phyloP scores from a whole-genome alignment of 2,329 filamentous ascomycete species.

The Clarireedia homoeocarpa region DNA sequence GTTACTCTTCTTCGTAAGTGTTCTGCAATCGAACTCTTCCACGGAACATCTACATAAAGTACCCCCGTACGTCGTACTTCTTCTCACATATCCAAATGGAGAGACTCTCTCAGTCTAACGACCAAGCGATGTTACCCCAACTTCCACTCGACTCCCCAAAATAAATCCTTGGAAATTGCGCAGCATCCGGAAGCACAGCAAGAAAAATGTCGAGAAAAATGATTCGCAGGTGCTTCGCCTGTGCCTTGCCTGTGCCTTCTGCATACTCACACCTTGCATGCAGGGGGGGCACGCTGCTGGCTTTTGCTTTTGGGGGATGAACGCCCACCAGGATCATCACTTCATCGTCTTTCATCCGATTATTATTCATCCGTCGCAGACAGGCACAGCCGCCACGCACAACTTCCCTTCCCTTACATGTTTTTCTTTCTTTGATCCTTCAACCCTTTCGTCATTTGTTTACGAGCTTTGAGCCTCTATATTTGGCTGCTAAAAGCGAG shows the following conservation, averaged over 20 bases:
- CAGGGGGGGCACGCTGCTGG: background rate
- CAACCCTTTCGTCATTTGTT: background rate
- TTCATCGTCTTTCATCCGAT: background rate
- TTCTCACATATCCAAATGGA: background rate
- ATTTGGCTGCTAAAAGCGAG: constrained; percentile 3
- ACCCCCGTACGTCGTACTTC: background rate
- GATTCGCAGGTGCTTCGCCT: background rate
- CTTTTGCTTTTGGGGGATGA: background rate
- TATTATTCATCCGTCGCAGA: constrained; percentile 5
- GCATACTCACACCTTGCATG: background rate
- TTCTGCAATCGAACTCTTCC: no score
- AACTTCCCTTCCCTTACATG: background rate
- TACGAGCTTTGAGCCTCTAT: constrained; percentile 6
- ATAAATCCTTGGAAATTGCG: background rate
- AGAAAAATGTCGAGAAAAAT: background rate
- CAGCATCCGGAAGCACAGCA: background rate
- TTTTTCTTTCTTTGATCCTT: constrained; percentile 5
- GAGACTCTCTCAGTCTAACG: background rate
- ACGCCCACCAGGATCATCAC: background rate
- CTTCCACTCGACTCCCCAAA: constrained; percentile 1
- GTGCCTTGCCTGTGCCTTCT: background rate
- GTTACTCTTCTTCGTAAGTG: no score
- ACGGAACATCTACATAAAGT: no score
- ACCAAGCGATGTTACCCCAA: constrained; percentile 3
- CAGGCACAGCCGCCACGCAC: constrained; percentile 3